Percentiles rank a stretch among this genome's conserved stretches.
phyloP scores from a whole-genome alignment of 495 filamentous ascomycete genomes.

The Hypoxylon lienhwacheense region DNA sequence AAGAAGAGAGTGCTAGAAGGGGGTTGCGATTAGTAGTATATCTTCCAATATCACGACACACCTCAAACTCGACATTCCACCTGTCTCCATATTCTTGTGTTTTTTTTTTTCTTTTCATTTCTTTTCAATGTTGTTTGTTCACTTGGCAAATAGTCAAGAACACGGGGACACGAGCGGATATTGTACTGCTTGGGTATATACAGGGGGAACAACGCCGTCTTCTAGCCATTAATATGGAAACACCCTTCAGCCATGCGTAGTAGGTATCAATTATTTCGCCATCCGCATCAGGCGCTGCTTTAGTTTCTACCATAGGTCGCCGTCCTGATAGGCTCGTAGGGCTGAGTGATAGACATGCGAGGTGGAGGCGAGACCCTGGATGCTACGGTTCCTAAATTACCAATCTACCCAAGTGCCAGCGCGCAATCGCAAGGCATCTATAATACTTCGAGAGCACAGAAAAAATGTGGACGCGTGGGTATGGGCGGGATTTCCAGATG shows the following conservation, averaged over 20 bases:
- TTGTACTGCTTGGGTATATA: conserved; percentile 14
- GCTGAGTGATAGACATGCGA: conserved; percentile 19
- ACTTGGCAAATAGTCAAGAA: too few species aligned
- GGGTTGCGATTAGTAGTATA: conserved; percentile 4
- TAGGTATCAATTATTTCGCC: conserved; percentile 12
- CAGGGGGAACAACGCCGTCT: conserved; percentile 4
- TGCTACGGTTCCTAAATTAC: conserved; percentile 10
- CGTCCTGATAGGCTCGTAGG: conserved; percentile 8
- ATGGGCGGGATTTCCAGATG: conserved; percentile 18
- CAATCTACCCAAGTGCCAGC: background rate
- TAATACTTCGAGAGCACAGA: conserved; percentile 10
- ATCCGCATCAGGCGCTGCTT: conserved; percentile 23
- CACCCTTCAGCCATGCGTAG: conserved; percentile 16
- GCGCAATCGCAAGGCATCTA: background rate
- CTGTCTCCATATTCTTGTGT: background rate
- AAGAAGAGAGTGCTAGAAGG: background rate
- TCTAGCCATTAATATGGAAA: conserved; percentile 15
- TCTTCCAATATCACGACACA: background rate
- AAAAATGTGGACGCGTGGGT: conserved; percentile 8
- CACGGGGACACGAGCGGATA: background rate
- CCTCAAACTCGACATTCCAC: conserved; percentile 14
- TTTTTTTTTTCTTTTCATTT: background rate
- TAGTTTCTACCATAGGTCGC: conserved; percentile 19
- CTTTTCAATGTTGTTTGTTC: background rate
- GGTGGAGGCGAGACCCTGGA: conserved; percentile 17